A percentile compares a stretch with the other conserved stretches of the same genome.
Evolutionary conservation across 768 basidiomycete species (phyloP).

Genomic region (Tylopilus balloui): DNA sequence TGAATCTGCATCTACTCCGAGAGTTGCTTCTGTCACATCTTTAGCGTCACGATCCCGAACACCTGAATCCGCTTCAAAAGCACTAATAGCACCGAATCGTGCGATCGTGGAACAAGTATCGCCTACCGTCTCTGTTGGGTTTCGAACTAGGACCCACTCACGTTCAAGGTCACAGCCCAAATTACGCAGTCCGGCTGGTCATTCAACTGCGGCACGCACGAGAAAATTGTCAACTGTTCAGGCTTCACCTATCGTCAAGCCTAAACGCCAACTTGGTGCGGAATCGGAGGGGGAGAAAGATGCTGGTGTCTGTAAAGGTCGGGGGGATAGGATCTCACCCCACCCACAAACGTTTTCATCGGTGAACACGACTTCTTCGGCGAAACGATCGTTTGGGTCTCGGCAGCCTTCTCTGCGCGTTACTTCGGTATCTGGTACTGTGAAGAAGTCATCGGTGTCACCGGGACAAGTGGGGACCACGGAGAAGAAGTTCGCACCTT

Average conservation of each 20-base stretch:
- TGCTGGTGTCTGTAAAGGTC: background rate
- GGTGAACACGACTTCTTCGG: slow-evolving; percentile 22
- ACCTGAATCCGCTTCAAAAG: slow-evolving; percentile 1
- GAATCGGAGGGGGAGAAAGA: slow-evolving; percentile 5
- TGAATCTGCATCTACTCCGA: slow-evolving; percentile 5
- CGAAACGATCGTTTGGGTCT: slow-evolving; percentile 21
- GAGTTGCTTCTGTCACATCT: background rate
- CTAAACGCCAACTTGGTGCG: slow-evolving; percentile 7
- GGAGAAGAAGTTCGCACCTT: slow-evolving; percentile 4
- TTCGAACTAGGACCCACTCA: slow-evolving; percentile 14
- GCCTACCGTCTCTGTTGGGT: background rate
- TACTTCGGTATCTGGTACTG: background rate
- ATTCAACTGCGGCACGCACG: slow-evolving; percentile 5
- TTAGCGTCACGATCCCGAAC: background rate
- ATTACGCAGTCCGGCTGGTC: slow-evolving; percentile 14
- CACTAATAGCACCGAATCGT: background rate
- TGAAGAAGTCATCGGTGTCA: slow-evolving; percentile 4
- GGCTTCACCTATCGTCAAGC: slow-evolving; percentile 24
- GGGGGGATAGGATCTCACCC: background rate
- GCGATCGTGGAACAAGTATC: background rate
- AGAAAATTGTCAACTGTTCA: slow-evolving; percentile 31
- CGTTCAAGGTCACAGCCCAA: slow-evolving; percentile 37
- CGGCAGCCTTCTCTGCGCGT: slow-evolving; percentile 18
- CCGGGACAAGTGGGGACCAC: background rate
- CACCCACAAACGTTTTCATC: slow-evolving; percentile 17